Evolutionary conservation across 2,329 filamentous ascomycete species (phyloP).

Genomic region (Fusarium zealandicum): DNA sequence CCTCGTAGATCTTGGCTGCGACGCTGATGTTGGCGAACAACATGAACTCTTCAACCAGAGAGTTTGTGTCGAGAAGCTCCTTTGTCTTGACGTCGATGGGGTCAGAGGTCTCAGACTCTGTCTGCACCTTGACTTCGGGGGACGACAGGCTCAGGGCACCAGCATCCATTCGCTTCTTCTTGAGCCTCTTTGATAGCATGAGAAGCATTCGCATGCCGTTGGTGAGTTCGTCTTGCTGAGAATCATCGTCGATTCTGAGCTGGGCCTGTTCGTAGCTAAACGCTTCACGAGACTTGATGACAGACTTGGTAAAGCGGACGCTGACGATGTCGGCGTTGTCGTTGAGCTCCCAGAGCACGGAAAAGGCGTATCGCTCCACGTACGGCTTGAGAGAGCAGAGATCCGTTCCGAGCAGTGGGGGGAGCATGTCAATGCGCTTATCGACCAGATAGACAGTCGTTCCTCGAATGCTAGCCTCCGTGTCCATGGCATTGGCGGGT

Average conservation of each 20-base stretch:
- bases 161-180: conserved; percentile 94
- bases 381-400: conserved; percentile 96
- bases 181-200: conserved; percentile 88
- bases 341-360: conserved; percentile 87
- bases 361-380: conserved; percentile 92
- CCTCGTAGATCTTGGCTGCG: conserved; percentile 85
- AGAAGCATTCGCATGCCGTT: conserved; percentile 87
- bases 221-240: conserved; percentile 88
- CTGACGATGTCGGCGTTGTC: conserved; percentile 84
- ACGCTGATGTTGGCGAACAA: conserved; percentile 96
- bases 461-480: conserved; percentile 89
- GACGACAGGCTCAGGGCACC: conserved; percentile 94
- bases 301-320: conserved; percentile 93
- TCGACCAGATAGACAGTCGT: conserved; percentile 98
- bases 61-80: conserved; percentile 92
- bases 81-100: conserved; percentile 97
- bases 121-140: conserved; percentile 96
- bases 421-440: conserved; percentile 99
- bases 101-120: conserved; percentile 94
- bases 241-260: conserved; percentile 86
- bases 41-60: conserved; percentile 99
- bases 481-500: conserved; percentile 96
- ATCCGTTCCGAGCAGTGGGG: conserved; percentile 93
- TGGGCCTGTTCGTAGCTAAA: conserved; percentile 99
- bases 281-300: conserved; percentile 94